Conservation (phyloP, 2,329 filamentous ascomycete species). For the Cladosporium halotolerans region DNA sequence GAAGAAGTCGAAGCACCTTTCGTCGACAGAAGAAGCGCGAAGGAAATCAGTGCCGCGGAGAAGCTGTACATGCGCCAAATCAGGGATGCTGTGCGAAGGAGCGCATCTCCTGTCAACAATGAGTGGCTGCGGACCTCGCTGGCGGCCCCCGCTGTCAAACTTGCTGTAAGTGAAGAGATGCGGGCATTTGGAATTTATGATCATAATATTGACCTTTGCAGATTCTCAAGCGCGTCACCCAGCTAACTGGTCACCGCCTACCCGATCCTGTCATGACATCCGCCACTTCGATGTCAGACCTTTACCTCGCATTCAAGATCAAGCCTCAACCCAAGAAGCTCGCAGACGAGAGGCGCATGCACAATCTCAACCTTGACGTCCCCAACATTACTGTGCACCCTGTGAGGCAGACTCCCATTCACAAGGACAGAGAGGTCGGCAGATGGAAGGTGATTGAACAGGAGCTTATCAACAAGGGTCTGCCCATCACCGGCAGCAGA, state of each 20-base stretch:
- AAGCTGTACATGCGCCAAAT: constrained; percentile 14
- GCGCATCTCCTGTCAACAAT: constrained; percentile 12
- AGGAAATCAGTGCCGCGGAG: constrained; percentile 5
- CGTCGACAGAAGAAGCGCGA: neutral
- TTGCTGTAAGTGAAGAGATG: constrained; percentile 55
- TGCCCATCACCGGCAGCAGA: constrained; percentile 49
- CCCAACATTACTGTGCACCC: constrained; percentile 65
- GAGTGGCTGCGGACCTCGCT: constrained; percentile 57
- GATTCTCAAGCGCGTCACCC: constrained; percentile 74
- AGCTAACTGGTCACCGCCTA: constrained; percentile 71
- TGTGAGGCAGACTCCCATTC: constrained; percentile 61
- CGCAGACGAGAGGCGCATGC: constrained; percentile 50
- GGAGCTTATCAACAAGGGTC: constrained; percentile 56
- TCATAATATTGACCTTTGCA: constrained; percentile 35
- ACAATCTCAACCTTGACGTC: constrained; percentile 45
- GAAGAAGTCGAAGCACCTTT: neutral
- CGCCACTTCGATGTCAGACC: constrained; percentile 31
- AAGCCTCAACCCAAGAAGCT: constrained; percentile 50
- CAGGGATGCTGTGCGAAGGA: constrained; percentile 1
- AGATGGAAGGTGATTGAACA: constrained; percentile 74
- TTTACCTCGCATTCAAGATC: constrained; percentile 32
- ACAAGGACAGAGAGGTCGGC: constrained; percentile 66
- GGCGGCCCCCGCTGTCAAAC: constrained; percentile 56
- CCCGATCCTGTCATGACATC: constrained; percentile 59
- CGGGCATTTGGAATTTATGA: too few relatives aligned